Base-by-base conservation (phyloP, 2,329 filamentous ascomycete species). In the Leptographium lundbergii region DNA sequence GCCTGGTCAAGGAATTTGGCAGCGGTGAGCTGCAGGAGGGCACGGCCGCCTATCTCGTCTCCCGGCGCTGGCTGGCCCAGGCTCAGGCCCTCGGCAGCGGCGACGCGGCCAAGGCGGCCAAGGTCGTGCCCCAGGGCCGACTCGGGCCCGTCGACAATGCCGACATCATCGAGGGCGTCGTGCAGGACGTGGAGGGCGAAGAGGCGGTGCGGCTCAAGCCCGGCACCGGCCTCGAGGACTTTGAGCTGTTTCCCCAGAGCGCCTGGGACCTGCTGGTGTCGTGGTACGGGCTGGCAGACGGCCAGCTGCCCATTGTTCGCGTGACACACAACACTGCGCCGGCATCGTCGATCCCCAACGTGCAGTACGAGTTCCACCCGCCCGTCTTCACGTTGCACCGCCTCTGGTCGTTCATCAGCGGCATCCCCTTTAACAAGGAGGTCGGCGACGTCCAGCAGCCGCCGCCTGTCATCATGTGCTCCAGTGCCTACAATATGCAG, bases 91-190 rank as follows among this genome's bases (percentile, higher is more conserved):
- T 88, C 59, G 81, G 81, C 55, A 63, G 63, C 55, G 77, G 80
- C 10, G 80, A 82, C n/a, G 71, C 76, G 19, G 78, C 81, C 60
- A 72, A 78, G 57, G 77, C 76, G 24, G 76, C 79, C 62, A 78
- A 81, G 61, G 87, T 88, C 62, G 73, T 77, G n/a, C 69, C 77
- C 13, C 79, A 85, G 60, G 79, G 82, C 5, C 66, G 74, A 9
- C 80, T 94, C 59, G 91, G 91, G 1, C 88, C 89, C 0, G 81
- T 97, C 36, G 90, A 96, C 75, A 96, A 96, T 68, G 84, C 87
- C 0, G 87, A 91, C 67, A 85, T 96, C 61, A 83, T 91, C 57
- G 75, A 85, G 61, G 79, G 85, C 62, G 76, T 79, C 42, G 74
- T 85, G 59, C 71, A 70, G 56, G 79, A 83, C 60, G 72, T 76